Conservation (phyloP, 2,329 filamentous ascomycete genomes). For the Pyrenophora graminea region DNA sequence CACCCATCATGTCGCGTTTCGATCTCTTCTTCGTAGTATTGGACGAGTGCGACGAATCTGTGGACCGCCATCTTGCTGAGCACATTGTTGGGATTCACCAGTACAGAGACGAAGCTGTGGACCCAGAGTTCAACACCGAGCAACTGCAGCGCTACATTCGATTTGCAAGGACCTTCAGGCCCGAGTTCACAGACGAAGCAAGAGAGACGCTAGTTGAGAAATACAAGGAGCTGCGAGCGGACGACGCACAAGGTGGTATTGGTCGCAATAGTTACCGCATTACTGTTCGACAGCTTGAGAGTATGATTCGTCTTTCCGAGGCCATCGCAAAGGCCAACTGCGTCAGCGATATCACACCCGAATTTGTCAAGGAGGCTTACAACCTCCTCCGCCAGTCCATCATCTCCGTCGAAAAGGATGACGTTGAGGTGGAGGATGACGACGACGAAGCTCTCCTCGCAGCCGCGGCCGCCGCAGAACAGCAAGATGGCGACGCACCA, state of each 20-base stretch:
- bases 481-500: slow-evolving; percentile 48
- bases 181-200: slow-evolving; percentile 86
- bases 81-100: slow-evolving; percentile 96
- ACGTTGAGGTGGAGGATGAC: slow-evolving; percentile 88
- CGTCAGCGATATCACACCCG: slow-evolving; percentile 81
- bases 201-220: slow-evolving; percentile 83
- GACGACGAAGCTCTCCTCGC: slow-evolving; percentile 65
- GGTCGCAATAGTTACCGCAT: slow-evolving; percentile 97
- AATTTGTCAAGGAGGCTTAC: slow-evolving; percentile 90
- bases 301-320: slow-evolving; percentile 91
- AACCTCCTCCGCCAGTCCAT: slow-evolving; percentile 91
- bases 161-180: slow-evolving; percentile 92
- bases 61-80: slow-evolving; percentile 87
- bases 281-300: slow-evolving; percentile 93
- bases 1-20: slow-evolving; percentile 99
- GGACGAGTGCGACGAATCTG: slow-evolving; percentile 91
- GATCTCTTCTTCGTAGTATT: slow-evolving; percentile 98
- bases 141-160: slow-evolving; percentile 96
- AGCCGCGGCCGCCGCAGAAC: slow-evolving; percentile 55
- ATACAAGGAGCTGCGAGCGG: slow-evolving; percentile 92
- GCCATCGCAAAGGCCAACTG: slow-evolving; percentile 99
- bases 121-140: slow-evolving; percentile 94
- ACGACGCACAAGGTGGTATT: slow-evolving; percentile 91
- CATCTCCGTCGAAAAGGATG: slow-evolving; percentile 96
- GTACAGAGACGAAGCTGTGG: slow-evolving; percentile 85